These are phyloP conservation scores for Penicillium egyptiacum DNA, from an alignment of 495 filamentous ascomycete genomes.

Conservation along the genomic window DNA sequence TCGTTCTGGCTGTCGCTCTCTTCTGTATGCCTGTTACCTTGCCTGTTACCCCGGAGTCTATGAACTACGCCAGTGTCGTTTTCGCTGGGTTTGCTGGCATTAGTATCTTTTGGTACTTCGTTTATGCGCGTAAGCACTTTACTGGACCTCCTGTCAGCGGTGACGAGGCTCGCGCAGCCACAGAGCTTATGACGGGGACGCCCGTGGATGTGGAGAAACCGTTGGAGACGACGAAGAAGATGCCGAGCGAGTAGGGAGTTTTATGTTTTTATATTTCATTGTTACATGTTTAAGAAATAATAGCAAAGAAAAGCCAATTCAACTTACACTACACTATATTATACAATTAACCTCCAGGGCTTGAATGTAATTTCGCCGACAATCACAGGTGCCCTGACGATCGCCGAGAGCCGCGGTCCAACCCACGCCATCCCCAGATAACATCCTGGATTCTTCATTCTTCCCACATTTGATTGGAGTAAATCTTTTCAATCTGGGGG, in stretches of 20 bases:
- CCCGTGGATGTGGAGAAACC: slow-evolving; percentile 29
- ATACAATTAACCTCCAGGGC: not conserved
- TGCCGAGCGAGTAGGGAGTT: not conserved
- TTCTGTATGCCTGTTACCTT: slow-evolving; percentile 58
- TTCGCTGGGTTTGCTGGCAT: slow-evolving; percentile 61
- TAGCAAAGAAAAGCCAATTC: not conserved
- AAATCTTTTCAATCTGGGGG: slow-evolving; percentile 1
- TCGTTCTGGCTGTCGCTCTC: slow-evolving; percentile 49
- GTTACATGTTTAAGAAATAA: not conserved
- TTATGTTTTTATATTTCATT: not conserved
- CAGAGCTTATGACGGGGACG: slow-evolving; percentile 40
- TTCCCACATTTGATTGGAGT: not conserved
- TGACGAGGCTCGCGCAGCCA: slow-evolving; percentile 33
- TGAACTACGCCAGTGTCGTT: slow-evolving; percentile 66
- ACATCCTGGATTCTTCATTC: not conserved
- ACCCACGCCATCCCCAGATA: slow-evolving; percentile 17
- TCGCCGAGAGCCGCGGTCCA: slow-evolving; percentile 44
- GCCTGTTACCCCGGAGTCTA: slow-evolving; percentile 44
- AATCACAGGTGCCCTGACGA: slow-evolving; percentile 35
- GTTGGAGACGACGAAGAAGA: slow-evolving; percentile 24
- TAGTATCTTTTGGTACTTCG: slow-evolving; percentile 63
- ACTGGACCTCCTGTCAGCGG: slow-evolving; percentile 60
- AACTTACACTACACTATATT: not conserved
- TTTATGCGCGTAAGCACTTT: slow-evolving; percentile 69
- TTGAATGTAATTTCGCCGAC: slow-evolving; percentile 1